Evolutionary conservation across 2,329 filamentous ascomycete species (phyloP), one percentile per base, ranked within the genome.

Genomic region (Colletotrichum euphorbiae): DNA sequence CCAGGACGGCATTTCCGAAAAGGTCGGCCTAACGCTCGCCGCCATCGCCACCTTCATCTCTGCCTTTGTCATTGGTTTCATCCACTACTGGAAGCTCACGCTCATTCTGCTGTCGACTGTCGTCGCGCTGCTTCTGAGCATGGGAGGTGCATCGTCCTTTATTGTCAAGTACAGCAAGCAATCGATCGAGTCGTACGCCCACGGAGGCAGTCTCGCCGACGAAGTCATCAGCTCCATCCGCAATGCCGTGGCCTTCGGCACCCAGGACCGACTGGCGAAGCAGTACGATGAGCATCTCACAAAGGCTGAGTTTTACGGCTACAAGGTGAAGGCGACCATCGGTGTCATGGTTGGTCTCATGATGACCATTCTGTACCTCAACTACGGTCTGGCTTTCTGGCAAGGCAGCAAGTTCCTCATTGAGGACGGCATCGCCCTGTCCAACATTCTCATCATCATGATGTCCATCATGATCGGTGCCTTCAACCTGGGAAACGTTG

Each of bases 161-260:
- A 91, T 97, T 73, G 84, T 97, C 76, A 93, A 90, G 77, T 95
- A 87, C 79, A 94, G 91, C 80, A 95, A 94, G 80, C 82, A 88
- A 65, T 91, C 92, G 2, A 84, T 98, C 55, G 84, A 91, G 59
- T 89, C 93, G 0, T 97, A 97, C 74, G 94, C 93, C 28, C 84
- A 89, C 55, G 95, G 94, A 71, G 95, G 94, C 64, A 94, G 91
- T 2, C 87, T 98, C 12, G 95, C 93, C 4, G 96, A 98, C 76
- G 96, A 99, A 80, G 95, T 98, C 61, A 87, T 99, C 74, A 94
- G 93, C 78, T 98, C 94, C 1, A 91, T 98, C 72, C 90, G 96
- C 71, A 98, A 97, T 75, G 92, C 95, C 6, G 90, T 93, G 7
- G 96, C 96, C 33, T 99, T 98, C 75, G 93, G 93, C 48, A 98